Evolutionary conservation across 225 moss, liverwort and hornwort genomes (phyloP), one percentile per base, ranked within the genome.

Genomic region (Sphagnum contortum): DNA sequence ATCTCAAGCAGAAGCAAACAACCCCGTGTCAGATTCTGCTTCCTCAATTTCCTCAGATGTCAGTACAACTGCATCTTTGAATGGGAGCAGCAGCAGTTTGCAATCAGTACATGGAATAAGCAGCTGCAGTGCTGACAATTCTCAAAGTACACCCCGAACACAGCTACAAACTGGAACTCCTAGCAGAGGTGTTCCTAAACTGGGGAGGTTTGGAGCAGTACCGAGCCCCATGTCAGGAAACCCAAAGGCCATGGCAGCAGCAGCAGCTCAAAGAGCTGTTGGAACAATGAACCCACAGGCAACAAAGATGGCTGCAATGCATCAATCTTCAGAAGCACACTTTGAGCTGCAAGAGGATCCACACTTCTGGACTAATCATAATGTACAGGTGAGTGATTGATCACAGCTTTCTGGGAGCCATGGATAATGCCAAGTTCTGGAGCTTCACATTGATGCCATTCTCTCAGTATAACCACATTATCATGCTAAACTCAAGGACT

Each of bases 261-360:
- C 29, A 70, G 64, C 59, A 61, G 64, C 68, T 14, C 75, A 69
- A 48, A 70, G 76, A 59, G 47, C 13, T 46, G 60, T 68, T 63
- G 8, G 47, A 48, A 44, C 46, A 12, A 29, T 29, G 29, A 64
- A 47, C 44, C 69, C 71, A 48, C 69, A 76, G 67, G 65, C 79
- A 49, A 73, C 71, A 70, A 80, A 73, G 29, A 1, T 29, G 9
- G 52, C 59, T 64, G 11, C 69, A 45, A 51, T 59, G 63, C 84
- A 76, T 44, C 66, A 58, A 14, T 68, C 49, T 47, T 45, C 14
- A 61, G 50, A 66, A 7, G 57, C 76, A 44, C 64, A 60, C 57
- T 86, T 86, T 60, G 86, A 86, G 67, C 69, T 86, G 29, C 82
- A 86, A 60, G 86, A 86, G 66, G 80, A 83, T 68, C 79, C 82